Evolutionary conservation across 495 filamentous ascomycete species (phyloP).

Genomic region (Aspergillus coremiiformis): DNA sequence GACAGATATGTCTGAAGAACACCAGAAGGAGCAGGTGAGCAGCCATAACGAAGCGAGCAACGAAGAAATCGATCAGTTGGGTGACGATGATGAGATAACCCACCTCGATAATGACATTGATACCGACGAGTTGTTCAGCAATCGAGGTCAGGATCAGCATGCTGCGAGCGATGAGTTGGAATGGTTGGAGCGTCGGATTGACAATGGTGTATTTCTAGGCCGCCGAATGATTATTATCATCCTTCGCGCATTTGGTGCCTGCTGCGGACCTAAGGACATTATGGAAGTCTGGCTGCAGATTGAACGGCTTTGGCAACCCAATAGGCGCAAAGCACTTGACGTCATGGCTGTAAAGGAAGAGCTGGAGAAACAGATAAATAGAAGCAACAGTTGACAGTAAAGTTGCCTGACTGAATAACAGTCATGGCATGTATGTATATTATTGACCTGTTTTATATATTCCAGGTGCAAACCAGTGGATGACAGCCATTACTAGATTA

Average conservation of each 20-base stretch:
- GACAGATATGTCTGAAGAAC: not conserved
- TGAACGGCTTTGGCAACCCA: slow-evolving; percentile 36
- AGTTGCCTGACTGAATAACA: not conserved
- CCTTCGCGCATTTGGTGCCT: slow-evolving; percentile 37
- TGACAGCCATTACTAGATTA: not conserved
- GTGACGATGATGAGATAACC: not conserved
- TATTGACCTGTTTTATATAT: slow-evolving; percentile 28
- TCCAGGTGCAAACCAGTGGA: slow-evolving; percentile 5
- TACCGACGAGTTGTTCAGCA: slow-evolving; percentile 15
- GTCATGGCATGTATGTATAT: slow-evolving; percentile 30
- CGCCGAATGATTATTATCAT: slow-evolving; percentile 35
- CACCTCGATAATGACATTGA: slow-evolving; percentile 11
- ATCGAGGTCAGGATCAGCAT: slow-evolving; percentile 2
- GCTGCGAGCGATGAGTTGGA: slow-evolving; percentile 8
- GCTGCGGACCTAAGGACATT: slow-evolving; percentile 30
- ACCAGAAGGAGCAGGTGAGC: not conserved
- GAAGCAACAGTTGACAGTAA: not conserved
- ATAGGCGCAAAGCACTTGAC: slow-evolving; percentile 31
- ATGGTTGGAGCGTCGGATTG: slow-evolving; percentile 22
- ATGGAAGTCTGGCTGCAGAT: slow-evolving; percentile 38
- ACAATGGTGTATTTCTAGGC: slow-evolving; percentile 40
- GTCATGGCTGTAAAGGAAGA: slow-evolving; percentile 34
- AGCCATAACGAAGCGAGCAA: not conserved
- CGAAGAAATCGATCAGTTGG: not conserved
- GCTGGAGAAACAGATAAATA: slow-evolving; percentile 30